Conservation (phyloP, 139 green algal genomes). For the Chara braunii region DNA sequence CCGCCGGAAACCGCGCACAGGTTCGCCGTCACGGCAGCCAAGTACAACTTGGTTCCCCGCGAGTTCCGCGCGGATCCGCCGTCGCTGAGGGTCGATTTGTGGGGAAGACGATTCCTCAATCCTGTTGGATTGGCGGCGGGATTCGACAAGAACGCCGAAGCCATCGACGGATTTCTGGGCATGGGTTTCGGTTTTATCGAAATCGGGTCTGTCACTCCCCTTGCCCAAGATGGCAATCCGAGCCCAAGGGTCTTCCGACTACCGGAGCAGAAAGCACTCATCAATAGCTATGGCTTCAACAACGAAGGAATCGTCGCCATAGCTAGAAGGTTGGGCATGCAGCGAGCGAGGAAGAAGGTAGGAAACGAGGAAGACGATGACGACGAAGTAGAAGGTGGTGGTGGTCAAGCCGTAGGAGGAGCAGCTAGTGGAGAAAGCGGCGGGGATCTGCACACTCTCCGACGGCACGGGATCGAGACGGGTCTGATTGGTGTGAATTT, state of each 20-base stretch:
- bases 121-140: conserved; percentile 89
- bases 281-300: conserved; percentile 99
- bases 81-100: conserved; percentile 59
- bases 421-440: not conserved
- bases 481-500: conserved; percentile 88
- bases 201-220: conserved; percentile 77
- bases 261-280: conserved; percentile 64
- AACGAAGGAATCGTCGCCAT: conserved; percentile 74
- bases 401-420: not conserved
- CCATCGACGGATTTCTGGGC: conserved; percentile 62
- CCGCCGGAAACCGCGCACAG: conserved; percentile 26
- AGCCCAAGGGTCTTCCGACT: conserved; percentile 84
- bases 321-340: conserved; percentile 52
- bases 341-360: not conserved
- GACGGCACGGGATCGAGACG: no score
- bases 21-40: conserved; percentile 12
- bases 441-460: no score
- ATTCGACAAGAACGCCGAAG: conserved; percentile 92
- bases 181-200: conserved; percentile 84
- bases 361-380: not conserved
- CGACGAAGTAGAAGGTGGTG: conserved; percentile 4
- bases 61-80: conserved; percentile 49
- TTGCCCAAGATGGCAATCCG: conserved; percentile 87
- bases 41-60: conserved; percentile 10
- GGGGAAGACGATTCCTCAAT: conserved; percentile 70